A percentile compares a stretch with the other conserved stretches of the same genome.
These are phyloP conservation scores for Zygotorulaspora sp. DNA, from an alignment of 805 yeast species.

Conservation along the genomic window DNA sequence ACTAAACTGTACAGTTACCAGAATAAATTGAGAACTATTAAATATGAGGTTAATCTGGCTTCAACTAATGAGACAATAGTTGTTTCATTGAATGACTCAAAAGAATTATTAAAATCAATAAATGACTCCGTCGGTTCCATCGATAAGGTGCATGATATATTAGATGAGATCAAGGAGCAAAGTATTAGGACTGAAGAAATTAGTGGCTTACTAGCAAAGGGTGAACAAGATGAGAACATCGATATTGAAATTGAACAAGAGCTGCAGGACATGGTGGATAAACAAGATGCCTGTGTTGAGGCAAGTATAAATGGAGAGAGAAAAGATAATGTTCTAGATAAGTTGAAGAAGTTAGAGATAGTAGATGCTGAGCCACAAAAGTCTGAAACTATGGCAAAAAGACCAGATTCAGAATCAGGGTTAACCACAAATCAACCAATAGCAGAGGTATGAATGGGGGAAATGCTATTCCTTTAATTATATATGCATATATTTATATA, in stretches of 20 bases:
- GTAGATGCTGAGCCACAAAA: conserved; percentile 1
- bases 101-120: conserved; percentile 35
- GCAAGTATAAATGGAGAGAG: conserved; percentile 2
- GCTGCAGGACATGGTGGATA: conserved; percentile 35
- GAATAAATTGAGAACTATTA: conserved; percentile 38
- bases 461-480: too few species aligned
- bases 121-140: conserved; percentile 42
- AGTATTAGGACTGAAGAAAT: conserved; percentile 38
- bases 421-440: conserved; percentile 7
- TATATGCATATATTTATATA: background rate
- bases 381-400: too few species aligned
- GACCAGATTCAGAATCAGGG: too few species aligned
- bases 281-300: conserved; percentile 12
- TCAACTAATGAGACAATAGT: conserved; percentile 39
- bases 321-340: conserved; percentile 20
- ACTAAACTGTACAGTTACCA: conserved; percentile 32
- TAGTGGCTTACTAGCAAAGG: conserved; percentile 26
- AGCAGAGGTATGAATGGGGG: conserved; percentile 2
- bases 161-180: conserved; percentile 41
- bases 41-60: conserved; percentile 42
- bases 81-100: conserved; percentile 37
- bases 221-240: conserved; percentile 25
- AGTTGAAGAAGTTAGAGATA: conserved; percentile 25
- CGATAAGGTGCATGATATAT: conserved; percentile 40
- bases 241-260: conserved; percentile 40